Evolutionary conservation across 306 rosid species (phyloP), one percentile per base, ranked within the genome.

Genomic region (Arachis stenosperma): DNA sequence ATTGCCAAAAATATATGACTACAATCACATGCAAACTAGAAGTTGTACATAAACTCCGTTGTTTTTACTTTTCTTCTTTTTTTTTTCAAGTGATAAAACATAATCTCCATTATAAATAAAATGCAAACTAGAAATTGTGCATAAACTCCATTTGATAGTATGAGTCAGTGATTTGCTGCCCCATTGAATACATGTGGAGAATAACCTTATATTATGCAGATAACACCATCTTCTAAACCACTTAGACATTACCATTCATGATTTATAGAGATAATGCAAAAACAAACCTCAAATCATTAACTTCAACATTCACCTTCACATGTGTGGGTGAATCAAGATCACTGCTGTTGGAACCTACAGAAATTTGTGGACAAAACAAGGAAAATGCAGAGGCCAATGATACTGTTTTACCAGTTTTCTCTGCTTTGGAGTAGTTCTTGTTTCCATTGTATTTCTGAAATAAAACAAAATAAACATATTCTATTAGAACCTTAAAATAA

Each of bases 261-360:
- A 59, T 63, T 75, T 43, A 57, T 2, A 29, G 52, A 41, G 61
- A 33, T 33, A 17, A 57, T 5, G 8, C 14, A 78, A 53, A 75
- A 81, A 58, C 83, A 74, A 79, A 93, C 99, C 99, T 94, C 50
- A 59, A 70, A 78, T 91, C 95, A 80, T 89, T 90, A 43, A 89
- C 96, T 85, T 91, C 89, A 83, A 91, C 83, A 37, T 91, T 87
- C 79, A 94, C 90, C 72, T 84, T 87, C 72, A 94, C 86, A 71
- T 71, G 62, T 47, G 81, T 71, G 37, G 61, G 70, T 29, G 73
- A 83, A 71, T 75, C 74, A 36, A 46, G 62, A 67, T 61, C 81
- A 9, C 56, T 75, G 79, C 83, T 82, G 74, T 74, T 75, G 60
- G 76, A 81, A 53, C n/a, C n/a, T n/a, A n/a, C n/a, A n/a, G n/a